phyloP scores from a whole-genome alignment of 2,329 filamentous ascomycete species.

The Thielaviopsis ethacetica region DNA sequence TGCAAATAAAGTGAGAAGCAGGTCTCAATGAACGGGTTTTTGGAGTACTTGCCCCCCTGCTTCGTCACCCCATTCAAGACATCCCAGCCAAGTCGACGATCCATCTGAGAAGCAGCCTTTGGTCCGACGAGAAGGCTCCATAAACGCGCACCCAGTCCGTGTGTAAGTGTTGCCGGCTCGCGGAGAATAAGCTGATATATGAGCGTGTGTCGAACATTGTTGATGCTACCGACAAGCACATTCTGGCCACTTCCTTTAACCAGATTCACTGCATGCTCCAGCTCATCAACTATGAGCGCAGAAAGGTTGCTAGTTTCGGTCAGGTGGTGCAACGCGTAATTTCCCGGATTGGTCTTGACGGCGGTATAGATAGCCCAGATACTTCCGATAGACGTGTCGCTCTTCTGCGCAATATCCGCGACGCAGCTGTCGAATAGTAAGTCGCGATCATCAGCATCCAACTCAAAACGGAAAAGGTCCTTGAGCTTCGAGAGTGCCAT shows the following conservation, averaged over 20 bases:
- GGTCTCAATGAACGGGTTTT: constrained; percentile 38
- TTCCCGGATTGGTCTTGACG: constrained; percentile 26
- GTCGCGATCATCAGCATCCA: constrained; percentile 36
- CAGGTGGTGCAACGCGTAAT: constrained; percentile 38
- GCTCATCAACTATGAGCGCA: constrained; percentile 44
- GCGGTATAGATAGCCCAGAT: constrained; percentile 45
- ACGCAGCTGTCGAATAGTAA: constrained; percentile 52
- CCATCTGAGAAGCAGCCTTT: constrained; percentile 38
- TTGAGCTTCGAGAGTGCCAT: constrained; percentile 47
- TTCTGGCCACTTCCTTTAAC: constrained; percentile 18
- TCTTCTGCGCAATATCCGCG: constrained; percentile 44
- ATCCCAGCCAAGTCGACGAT: constrained; percentile 54
- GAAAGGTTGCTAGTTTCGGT: constrained; percentile 45
- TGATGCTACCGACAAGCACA: constrained; percentile 31
- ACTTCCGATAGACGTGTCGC: constrained; percentile 24
- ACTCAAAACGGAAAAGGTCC: constrained; percentile 40
- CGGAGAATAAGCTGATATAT: constrained; percentile 41
- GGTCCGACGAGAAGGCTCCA: constrained; percentile 61
- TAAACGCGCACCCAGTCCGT: constrained; percentile 44
- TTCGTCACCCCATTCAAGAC: constrained; percentile 37
- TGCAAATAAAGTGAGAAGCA: constrained; percentile 43
- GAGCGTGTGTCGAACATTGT: constrained; percentile 38
- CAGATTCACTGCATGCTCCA: constrained; percentile 36
- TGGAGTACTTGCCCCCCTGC: constrained; percentile 20
- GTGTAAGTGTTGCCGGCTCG: constrained; percentile 44